Evolutionary conservation across 177 flowering plant genomes (phyloP), one percentile per base, ranked within the genome.

Genomic region (Vitis hybrid): DNA sequence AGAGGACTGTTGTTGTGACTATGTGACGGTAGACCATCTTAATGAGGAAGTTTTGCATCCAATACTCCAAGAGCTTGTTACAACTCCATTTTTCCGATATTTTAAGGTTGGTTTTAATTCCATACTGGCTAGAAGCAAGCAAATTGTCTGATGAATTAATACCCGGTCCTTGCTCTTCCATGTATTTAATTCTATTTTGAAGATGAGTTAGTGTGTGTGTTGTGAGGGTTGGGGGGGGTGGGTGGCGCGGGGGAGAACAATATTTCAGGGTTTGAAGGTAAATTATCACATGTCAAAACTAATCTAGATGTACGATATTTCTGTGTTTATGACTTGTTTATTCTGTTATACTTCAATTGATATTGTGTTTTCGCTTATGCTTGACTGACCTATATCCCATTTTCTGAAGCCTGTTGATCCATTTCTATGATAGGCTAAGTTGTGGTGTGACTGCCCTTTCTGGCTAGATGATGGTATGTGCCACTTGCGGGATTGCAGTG

Each of bases 391-490:
- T n/a, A 12, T 28, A 50, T 24, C 20, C 19, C 58, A 50, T 19
- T 59, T 24, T 58, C 33, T 57, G 31, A 49, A 62, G 20, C 8
- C 60, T 59, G 31, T 31, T 61, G 15, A 50, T 68, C 44, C 44
- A 9, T 59, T 74, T 44, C 57, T 69, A 22, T 66, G 60, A 10
- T 80, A 95, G 99, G 98, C 81, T 20, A 95, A 95, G 81, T 76
- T 95, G 73, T 93, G 96, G 97, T 95, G 99, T 80, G 94, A 95
- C 76, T 95, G 99, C 80, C 97, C 97, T 58, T 95, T 93, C 82
- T 95, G 99, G 99, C 99, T 89, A 49, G 99, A 95, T 73, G 99
- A 95, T 82, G 99, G 99, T 12, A 92, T 95, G 99, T 95, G 99
- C 79, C 94, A 89, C 24, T 77, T 95, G 81, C 85, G 98, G 69